A percentile compares a stretch with the other conserved stretches of the same genome.
Conservation (phyloP, 306 rosid species). For the Cicer yamashitae region DNA sequence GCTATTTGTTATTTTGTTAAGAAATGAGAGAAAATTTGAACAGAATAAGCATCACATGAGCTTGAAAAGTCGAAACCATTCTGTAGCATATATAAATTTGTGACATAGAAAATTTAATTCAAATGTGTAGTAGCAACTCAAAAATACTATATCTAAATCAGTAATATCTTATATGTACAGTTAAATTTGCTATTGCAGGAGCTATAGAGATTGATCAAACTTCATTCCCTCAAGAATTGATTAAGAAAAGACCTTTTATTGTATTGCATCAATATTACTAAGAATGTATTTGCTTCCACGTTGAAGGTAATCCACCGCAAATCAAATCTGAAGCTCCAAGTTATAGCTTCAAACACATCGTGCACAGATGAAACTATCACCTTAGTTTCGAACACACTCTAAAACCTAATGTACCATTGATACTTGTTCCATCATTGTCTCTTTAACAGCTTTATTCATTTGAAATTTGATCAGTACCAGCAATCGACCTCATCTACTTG, state of each 20-base stretch:
- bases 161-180: background rate
- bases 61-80: background rate
- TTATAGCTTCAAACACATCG: background rate
- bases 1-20: background rate
- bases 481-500: constrained; percentile 78
- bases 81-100: background rate
- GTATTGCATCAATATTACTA: constrained; percentile 20
- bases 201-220: background rate
- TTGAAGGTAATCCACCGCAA: background rate
- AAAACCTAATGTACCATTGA: constrained; percentile 1
- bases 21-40: background rate
- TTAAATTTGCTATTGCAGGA: background rate
- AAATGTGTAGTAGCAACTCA: background rate
- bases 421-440: constrained; percentile 28
- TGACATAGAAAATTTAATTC: constrained; percentile 17
- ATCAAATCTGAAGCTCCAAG: background rate
- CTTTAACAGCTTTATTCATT: constrained; percentile 26
- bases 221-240: background rate
- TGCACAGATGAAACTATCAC: background rate
- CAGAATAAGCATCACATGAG: background rate
- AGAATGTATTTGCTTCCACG: background rate
- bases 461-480: constrained; percentile 74
- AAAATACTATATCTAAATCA: constrained; percentile 30
- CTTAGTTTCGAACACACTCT: background rate
- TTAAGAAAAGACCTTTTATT: constrained; percentile 16